Conservation (phyloP, 441 rosid genomes). For the Sinapis alba region DNA sequence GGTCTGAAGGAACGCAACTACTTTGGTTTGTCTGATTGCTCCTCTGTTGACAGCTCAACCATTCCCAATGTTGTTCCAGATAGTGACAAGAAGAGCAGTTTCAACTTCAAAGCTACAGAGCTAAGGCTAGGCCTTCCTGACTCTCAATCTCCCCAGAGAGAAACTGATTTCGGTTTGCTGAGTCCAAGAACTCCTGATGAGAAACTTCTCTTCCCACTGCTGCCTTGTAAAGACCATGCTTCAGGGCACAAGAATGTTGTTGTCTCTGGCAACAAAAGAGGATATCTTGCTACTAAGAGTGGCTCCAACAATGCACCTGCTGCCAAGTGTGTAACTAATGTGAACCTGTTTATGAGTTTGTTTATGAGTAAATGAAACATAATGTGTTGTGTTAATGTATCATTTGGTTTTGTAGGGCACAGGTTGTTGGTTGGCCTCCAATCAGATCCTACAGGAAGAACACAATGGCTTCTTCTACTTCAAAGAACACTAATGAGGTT, state of each 20-base stretch:
- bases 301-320: constrained; percentile 57
- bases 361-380: background rate
- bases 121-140: constrained; percentile 90
- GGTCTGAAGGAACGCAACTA: constrained; percentile 60
- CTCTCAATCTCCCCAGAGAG: constrained; percentile 73
- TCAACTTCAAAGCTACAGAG: constrained; percentile 86
- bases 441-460: constrained; percentile 66
- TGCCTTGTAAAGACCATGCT: constrained; percentile 63
- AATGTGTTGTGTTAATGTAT: background rate
- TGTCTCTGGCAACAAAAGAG: constrained; percentile 83
- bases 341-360: background rate
- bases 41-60: constrained; percentile 53
- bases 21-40: constrained; percentile 54
- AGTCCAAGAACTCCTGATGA: constrained; percentile 61
- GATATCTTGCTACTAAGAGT: constrained; percentile 40
- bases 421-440: constrained; percentile 87
- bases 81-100: constrained; percentile 38
- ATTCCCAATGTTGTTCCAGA: constrained; percentile 19
- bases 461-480: constrained; percentile 56
- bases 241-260: constrained; percentile 50
- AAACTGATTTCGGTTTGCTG: constrained; percentile 45
- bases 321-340: constrained; percentile 61
- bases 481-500: constrained; percentile 60
- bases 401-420: constrained; percentile 52
- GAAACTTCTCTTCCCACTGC: constrained; percentile 76